Evolutionary conservation across 2,329 filamentous ascomycete genomes (phyloP), one percentile per base, ranked within the genome.

Genomic region (Fusarium sp.): DNA sequence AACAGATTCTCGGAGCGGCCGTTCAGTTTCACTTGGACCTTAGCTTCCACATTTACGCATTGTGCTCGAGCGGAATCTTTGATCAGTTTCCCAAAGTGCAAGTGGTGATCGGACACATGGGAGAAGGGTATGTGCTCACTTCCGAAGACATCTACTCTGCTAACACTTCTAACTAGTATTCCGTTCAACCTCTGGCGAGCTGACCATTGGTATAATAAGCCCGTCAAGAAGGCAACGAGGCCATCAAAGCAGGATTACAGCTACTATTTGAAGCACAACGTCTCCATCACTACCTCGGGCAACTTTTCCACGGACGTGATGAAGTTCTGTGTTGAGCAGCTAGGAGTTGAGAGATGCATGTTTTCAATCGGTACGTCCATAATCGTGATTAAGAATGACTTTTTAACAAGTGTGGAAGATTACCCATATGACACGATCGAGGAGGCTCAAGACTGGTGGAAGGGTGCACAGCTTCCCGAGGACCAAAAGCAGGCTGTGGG

Each of bases 11-110:
- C 2, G 67, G 69, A 0, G 69, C 69, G 0, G 67, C 67, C 2
- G 69, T 71, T 0, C 67, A 71, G 16, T 71, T 71, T 2, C 67
- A 60, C 9, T 10, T 70, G 7, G 70, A 61, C 23, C 56, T 61
- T 1, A 66, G 54, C 4, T 73, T 70, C 2, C 71, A 73, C 4
- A 63, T 73, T 4, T 70, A 70, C 5, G 63, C 70, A 0, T 25
- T 73, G n/a, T 73, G 71, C 10, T 73, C 70, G 1, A 73, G 67
- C 16, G 70, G 71, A 35, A 14, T 67, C 9, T 73, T 73, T 48
- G 71, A 73, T 16, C 10, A 13, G 5, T 72, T 73, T 0, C 58
- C 69, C 0, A 6, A n/a, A 1, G 41, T 25, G 1, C 68, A 73
- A 7, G 37, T 73, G 2, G 48, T 72, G 2, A 39, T 60, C 23